phyloP scores from a whole-genome alignment of 2,329 filamentous ascomycete genomes.

The Calonectria honghensis region DNA sequence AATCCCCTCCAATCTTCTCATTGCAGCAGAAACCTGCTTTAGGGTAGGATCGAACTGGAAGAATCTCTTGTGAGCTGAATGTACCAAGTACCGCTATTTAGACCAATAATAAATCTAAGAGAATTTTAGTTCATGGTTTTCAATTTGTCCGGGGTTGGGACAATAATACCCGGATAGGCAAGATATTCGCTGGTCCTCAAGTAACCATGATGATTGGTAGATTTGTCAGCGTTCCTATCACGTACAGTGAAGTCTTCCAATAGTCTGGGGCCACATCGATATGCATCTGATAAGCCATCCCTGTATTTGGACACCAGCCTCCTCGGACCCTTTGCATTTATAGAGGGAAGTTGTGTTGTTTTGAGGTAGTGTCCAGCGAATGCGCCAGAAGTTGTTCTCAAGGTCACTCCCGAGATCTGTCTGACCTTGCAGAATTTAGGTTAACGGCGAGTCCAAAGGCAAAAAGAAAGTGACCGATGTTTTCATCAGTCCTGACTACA shows the following conservation, averaged over 20 bases:
- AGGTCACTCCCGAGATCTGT: neutral
- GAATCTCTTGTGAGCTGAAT: neutral
- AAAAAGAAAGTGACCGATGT: too few species aligned
- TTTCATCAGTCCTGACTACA: neutral
- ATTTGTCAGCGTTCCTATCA: constrained; percentile 19
- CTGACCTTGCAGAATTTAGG: too few species aligned
- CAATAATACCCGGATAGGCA: neutral
- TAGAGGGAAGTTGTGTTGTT: neutral
- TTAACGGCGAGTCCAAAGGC: neutral
- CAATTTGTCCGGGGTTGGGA: neutral
- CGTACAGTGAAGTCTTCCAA: neutral
- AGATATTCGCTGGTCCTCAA: neutral
- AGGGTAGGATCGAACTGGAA: neutral
- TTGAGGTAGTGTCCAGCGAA: neutral
- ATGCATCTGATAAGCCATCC: constrained; percentile 10
- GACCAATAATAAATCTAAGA: neutral
- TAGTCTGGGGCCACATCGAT: constrained; percentile 18
- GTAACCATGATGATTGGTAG: neutral
- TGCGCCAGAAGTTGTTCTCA: neutral
- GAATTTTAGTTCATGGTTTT: neutral
- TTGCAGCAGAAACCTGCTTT: neutral
- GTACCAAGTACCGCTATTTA: neutral
- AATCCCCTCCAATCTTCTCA: neutral
- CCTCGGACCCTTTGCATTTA: too few species aligned
- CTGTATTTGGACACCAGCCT: neutral